Base-by-base conservation (phyloP, 2,329 filamentous ascomycete species). In the Phialophora verrucosa region DNA sequence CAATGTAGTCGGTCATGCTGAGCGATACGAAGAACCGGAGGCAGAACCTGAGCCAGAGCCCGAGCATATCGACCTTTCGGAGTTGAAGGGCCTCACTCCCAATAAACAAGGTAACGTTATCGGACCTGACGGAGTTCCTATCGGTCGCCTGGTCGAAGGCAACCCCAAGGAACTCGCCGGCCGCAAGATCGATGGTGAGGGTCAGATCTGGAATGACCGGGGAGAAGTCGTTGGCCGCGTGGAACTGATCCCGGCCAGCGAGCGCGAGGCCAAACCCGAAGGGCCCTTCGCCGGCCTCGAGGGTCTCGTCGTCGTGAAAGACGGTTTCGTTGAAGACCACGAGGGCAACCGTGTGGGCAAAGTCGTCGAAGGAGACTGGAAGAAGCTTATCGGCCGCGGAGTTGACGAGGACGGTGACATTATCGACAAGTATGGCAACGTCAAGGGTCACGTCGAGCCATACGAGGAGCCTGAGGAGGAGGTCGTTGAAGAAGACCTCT, bases 331-430 rank as follows among this genome's bases (percentile, higher is more conserved):
- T 63, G 83, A 96, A 83, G 84, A 97, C 87, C 77, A 89, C 84
- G 84, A 96, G 84, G 91, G 90, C 42, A 87, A 91, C 69, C 83
- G 90, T 27, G 90, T 95, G 56, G 92, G 92, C 25, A 83, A 89
- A 50, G 84, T 94, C 47, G 82, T 85, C 3, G 86, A 88, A 55
- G 92, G 91, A 2, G 90, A 96, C 62, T 76, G 84, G 42, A 92
- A 92, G 83, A 81, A 83, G 59, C 84, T 96, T 0, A 86, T 89
- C 44, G 92, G 92, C 17, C 89, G 91, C 55, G 74, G 83, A 8
- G 91, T 95, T 20, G 92, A 95, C 64, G 89, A 92, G 68, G 91
- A 96, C 69, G 92, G 92, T 44, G 91, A 95, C 64, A 88, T 96
- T 35, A 83, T 91, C 63, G 92, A 95, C 81, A 88, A 88, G 76